phyloP scores from a whole-genome alignment of 108 stramenopile species.

The Skeletonema menzelii region DNA sequence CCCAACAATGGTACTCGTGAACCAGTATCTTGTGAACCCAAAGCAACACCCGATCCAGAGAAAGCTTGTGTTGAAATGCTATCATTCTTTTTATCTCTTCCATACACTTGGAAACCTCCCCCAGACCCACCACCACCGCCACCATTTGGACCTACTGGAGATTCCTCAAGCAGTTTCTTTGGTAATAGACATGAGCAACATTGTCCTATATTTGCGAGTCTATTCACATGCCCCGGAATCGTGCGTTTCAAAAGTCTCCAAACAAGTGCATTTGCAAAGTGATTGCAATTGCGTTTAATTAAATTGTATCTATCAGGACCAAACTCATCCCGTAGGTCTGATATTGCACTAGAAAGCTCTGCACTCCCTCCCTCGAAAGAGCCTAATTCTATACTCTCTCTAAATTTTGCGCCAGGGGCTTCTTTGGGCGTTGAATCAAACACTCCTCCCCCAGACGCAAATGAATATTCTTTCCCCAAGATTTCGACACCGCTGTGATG shows the following conservation, averaged over 20 bases:
- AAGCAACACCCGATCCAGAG: constrained; percentile 51
- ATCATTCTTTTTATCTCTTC: constrained; percentile 38
- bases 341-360: constrained; percentile 70
- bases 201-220: constrained; percentile 79
- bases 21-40: constrained; percentile 41
- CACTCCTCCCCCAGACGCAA: constrained; percentile 80
- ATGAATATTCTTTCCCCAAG: constrained; percentile 76
- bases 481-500: constrained; percentile 92
- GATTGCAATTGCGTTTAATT: constrained; percentile 87
- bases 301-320: constrained; percentile 80
- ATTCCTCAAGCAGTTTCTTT: constrained; percentile 69
- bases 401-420: constrained; percentile 61
- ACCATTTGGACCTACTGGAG: constrained; percentile 71
- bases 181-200: constrained; percentile 85
- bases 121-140: constrained; percentile 21
- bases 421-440: constrained; percentile 69
- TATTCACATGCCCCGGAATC: constrained; percentile 88
- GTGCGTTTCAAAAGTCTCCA: constrained; percentile 57
- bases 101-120: constrained; percentile 38
- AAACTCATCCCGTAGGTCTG: constrained; percentile 67
- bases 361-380: constrained; percentile 71
- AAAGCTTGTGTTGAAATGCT: constrained; percentile 41
- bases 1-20: constrained; percentile 36
- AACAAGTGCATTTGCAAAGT: constrained; percentile 89
- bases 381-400: constrained; percentile 75